Base-by-base conservation (phyloP, 768 basidiomycete genomes). In the Termitomyces titanicus region DNA sequence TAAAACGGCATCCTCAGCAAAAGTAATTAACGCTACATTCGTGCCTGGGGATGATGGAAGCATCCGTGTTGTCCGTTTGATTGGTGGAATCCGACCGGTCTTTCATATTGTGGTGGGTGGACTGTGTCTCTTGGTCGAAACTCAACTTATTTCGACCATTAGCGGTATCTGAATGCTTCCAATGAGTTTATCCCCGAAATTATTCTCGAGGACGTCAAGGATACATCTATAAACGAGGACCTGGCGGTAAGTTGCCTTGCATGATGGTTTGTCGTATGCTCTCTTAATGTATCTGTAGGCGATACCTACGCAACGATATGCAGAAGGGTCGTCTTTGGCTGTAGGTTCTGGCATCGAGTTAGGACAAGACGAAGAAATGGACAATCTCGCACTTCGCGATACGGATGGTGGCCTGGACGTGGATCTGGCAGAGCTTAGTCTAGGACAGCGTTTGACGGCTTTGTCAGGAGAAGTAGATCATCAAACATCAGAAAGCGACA, bases 381-480 rank as follows among this genome's bases (percentile, higher is more conserved):
- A 85, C 59, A 84, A 83, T 53, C 70, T 77, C 4, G 72, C 73
- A 15, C 65, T 71, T 31, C 75, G 71, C 31, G 76, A 82, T 56
- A 66, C 83, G 3, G 88, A 91, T 24, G 89, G 91, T 27, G 72
- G 83, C 34, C 78, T 94, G 10, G 89, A 93, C 59, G 85, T 87
- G 10, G 84, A 96, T 66, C 77, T 94, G 47, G 94, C 94, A 2
- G 95, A 98, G 69, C 80, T 95, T 13, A 92, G 90, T 38, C 81
- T 98, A 3, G 96, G 95, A 5, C 92, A 98, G 71, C 83, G 94
- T 13, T 75, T 98, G 50, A 86, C 89, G 1, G 89, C 88, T 17
- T 70, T 92, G 18, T 79, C 83, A 29, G 84, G 85, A 42, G 71
- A 69, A 20, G 79, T 73, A n/a, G 68, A 70, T 18, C 70, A 68